Base-by-base conservation (phyloP, 1,284 basidiomycete species). In the Sporisorium sorghi region DNA sequence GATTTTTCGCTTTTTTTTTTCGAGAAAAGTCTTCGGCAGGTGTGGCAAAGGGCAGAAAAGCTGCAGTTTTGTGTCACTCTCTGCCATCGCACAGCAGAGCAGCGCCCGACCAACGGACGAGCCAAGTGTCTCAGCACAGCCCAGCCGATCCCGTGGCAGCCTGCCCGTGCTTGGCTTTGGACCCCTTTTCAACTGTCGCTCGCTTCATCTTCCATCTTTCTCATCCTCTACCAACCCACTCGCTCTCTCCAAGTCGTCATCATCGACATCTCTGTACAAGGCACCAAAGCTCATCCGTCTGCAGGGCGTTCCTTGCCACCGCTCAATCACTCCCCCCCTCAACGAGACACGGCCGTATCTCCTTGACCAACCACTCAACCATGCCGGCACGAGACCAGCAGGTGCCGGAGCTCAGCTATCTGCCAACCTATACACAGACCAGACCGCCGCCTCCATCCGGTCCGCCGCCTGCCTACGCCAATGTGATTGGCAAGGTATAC, bases 391-490 rank as follows among this genome's bases (percentile, higher is more conserved):
- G 55, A 60, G 50, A 60, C 14, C 52, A 75, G 42, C 42, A 60
- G 33, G 53, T 66, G 28, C 63, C 67, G 6, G 67, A 75, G 49
- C 63, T 70, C 59, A 56, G 48, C 14, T 71, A 75, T 23, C 67
- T 75, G 10, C 73, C 73, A 7, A 58, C 64, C 37, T 75, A 77
- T 33, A 59, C 64, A 37, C 58, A 70, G 50, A 69, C 61, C 12
- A 66, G 77, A 24, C 48, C 66, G 14, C 61, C 77, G 26, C 77
- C 77, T 44, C 64, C 61, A 11, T 52, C 71, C 6, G 77, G 77
- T 1, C 65, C 74, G n/a, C 67, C 75, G 17, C 77, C 75, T 24
- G 69, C 67, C 44, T 79, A 79, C 52, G 63, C 56, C 15, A 65
- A 72, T 55, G 65, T 70, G n/a, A 65, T 76, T 44, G 50, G 69